Conservation (phyloP, 768 basidiomycete species). For the Trametes meyenii region DNA sequence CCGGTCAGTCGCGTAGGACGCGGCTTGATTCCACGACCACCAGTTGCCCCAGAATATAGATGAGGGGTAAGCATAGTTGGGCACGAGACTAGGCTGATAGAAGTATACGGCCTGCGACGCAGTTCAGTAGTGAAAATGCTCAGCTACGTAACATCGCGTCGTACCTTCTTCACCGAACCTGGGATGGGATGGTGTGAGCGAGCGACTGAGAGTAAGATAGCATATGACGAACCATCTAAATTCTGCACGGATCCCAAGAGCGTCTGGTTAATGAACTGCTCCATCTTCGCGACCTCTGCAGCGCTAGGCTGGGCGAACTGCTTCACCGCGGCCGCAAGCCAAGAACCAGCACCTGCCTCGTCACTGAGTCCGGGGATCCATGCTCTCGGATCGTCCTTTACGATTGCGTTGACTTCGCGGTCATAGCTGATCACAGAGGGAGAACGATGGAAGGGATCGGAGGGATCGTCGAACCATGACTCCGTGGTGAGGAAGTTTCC, state of each 20-base stretch:
- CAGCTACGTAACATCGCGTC: neutral
- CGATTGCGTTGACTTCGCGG: conserved; percentile 50
- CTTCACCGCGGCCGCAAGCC: conserved; percentile 59
- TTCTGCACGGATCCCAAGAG: conserved; percentile 57
- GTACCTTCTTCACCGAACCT: conserved; percentile 58
- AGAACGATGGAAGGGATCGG: conserved; percentile 55
- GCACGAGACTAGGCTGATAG: conserved; percentile 49
- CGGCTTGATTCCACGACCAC: conserved; percentile 60
- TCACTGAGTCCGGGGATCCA: conserved; percentile 65
- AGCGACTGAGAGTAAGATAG: neutral
- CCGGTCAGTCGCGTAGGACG: conserved; percentile 49
- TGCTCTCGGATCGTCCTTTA: conserved; percentile 53
- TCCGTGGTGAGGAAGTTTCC: conserved; percentile 56
- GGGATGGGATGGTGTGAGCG: neutral
- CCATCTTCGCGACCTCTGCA: conserved; percentile 54
- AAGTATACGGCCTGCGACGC: conserved; percentile 49
- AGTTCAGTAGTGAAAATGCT: neutral
- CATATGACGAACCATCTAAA: conserved; percentile 40
- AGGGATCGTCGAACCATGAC: conserved; percentile 54
- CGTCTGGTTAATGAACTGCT: conserved; percentile 49
- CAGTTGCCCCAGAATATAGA: conserved; percentile 54
- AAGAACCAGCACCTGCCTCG: conserved; percentile 62
- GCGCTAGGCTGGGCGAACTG: conserved; percentile 57
- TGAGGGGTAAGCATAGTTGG: conserved; percentile 51
- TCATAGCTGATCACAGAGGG: conserved; percentile 60